Base-by-base conservation (phyloP, 768 basidiomycete species). In the Leccinum barrowsii region DNA sequence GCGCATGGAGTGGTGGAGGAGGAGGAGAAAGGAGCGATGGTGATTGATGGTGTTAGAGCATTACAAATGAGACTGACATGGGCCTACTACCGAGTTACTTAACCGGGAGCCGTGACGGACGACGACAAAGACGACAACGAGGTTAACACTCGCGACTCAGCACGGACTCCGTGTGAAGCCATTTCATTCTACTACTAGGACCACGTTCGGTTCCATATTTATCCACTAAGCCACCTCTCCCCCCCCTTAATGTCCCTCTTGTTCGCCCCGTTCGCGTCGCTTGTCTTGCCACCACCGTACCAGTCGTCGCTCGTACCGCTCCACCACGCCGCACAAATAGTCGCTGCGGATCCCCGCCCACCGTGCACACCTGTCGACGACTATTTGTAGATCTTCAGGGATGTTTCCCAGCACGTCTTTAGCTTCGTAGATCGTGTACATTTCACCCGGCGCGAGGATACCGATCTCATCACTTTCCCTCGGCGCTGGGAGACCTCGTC, bases 291-390 rank as follows among this genome's bases (percentile, higher is more conserved):
- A 78, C 81, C 84, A 82, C 55, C 78, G 73, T 62, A 74, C 65
- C 35, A 93, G 59, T 52, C 89, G 75, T 59, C 83, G 75, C 73
- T 94, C 93, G 56, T 84, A 85, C 52, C 74, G 71, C 70, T 87
- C 87, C 28, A 92, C 76, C 15, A 89, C 78, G 10, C 69, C 72
- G 3, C 76, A 71, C 47, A 95, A 46, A 59, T 82, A 79, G 53
- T 82, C 80, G 21, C 70, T 73, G 1, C 73, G 71, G 5, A 87
- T 80, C 1, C 90, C 87, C 1, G 79, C 71, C 77, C 86, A 84
- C 44, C 67, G 55, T 6, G 81, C 82, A 0, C 78, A 86, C 19
- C 79, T 77, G 21, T 68, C 68, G 0, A 92, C 56, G 8, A 94
- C 77, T 42, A 69, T 53, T 32, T 75, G 76, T 60, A 82, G 82